Evolutionary conservation across 148 eudicot species (phyloP).

Genomic region (Beta vulgaris): DNA sequence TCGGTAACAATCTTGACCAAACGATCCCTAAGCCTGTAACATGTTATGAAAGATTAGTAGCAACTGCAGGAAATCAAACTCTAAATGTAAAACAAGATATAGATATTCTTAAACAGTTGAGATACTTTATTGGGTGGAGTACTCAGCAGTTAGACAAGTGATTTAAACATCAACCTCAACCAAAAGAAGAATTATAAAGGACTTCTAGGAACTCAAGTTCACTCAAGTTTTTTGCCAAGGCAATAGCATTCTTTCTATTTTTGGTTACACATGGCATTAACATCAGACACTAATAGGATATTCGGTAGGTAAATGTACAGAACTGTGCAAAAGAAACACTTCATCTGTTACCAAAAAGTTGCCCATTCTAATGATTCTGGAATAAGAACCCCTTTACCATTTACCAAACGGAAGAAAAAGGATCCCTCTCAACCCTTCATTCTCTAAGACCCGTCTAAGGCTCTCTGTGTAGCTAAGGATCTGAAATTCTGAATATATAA

Average conservation of each 20-base stretch:
- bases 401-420: neutral
- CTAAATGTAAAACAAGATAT: neutral
- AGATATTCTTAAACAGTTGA: neutral
- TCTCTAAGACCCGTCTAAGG: neutral
- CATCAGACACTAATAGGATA: neutral
- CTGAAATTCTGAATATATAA: no score
- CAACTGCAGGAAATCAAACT: neutral
- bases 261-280: neutral
- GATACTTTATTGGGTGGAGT: neutral
- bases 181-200: neutral
- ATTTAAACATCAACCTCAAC: neutral
- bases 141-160: neutral
- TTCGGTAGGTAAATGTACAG: neutral
- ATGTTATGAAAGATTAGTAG: neutral
- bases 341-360: neutral
- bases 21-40: slow-evolving; percentile 83
- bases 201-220: neutral
- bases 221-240: neutral
- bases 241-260: neutral
- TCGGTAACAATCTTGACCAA: slow-evolving; percentile 89
- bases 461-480: neutral
- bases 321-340: neutral
- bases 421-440: neutral
- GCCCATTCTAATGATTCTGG: neutral
- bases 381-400: neutral